A percentile compares a stretch with the other conserved stretches of the same genome.
phyloP scores from a whole-genome alignment of 2,329 filamentous ascomycete genomes.

The Pseudohalonectria lignicola region DNA sequence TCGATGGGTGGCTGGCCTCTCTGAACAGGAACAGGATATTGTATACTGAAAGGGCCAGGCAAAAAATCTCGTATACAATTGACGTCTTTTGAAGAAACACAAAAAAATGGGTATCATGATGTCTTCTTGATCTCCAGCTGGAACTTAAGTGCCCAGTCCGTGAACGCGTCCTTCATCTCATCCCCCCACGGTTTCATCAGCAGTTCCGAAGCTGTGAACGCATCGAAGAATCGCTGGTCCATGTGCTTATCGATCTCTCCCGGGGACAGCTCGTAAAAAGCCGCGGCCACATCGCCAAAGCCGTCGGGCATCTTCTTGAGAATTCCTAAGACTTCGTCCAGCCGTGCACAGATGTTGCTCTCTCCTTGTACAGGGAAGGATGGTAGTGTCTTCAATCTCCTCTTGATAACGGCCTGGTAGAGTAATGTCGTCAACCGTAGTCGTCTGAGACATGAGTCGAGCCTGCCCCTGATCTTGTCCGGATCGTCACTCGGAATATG shows the following conservation, averaged over 20 bases:
- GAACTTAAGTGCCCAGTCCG: constrained; percentile 58
- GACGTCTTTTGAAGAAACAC: too few species aligned
- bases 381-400: constrained; percentile 52
- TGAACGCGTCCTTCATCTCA: constrained; percentile 63
- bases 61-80: too few species aligned
- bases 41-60: too few species aligned
- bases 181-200: constrained; percentile 47
- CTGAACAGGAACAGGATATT: too few species aligned
- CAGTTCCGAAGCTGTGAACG: constrained; percentile 43
- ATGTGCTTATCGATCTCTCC: constrained; percentile 46
- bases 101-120: too few species aligned
- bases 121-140: constrained; percentile 2
- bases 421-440: constrained; percentile 57
- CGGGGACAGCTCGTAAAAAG: constrained; percentile 61
- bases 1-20: too few species aligned
- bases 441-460: constrained; percentile 53
- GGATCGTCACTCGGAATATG: constrained; percentile 55
- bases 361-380: constrained; percentile 19
- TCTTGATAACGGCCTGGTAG: constrained; percentile 59
- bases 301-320: constrained; percentile 52
- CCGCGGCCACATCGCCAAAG: constrained; percentile 58
- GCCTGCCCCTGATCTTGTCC: constrained; percentile 50
- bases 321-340: constrained; percentile 45
- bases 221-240: constrained; percentile 48
- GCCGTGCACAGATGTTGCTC: constrained; percentile 22